A percentile compares a stretch with the other conserved stretches of the same genome.
Evolutionary conservation across 768 basidiomycete species (phyloP).

Genomic region (Calocybe cyanea): DNA sequence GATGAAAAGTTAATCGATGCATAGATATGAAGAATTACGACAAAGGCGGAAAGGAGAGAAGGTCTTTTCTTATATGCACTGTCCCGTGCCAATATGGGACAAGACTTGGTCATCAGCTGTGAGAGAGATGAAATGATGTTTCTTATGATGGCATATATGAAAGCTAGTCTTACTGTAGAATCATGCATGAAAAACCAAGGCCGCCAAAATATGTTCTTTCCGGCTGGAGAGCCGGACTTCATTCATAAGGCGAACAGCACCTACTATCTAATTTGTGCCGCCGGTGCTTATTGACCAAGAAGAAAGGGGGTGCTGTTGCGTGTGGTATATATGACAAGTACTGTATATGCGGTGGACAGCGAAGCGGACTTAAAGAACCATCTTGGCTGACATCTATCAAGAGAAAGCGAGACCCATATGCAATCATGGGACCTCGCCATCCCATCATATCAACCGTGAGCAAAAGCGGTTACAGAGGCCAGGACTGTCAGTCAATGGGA

Average conservation of each 20-base stretch:
- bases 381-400: constrained; percentile 2
- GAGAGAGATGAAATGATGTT: neutral
- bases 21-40: constrained; percentile 34
- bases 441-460: constrained; percentile 6
- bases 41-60: constrained; percentile 1
- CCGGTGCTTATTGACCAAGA: no score
- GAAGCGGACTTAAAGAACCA: constrained; percentile 12
- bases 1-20: constrained; percentile 65
- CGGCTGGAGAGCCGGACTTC: no score
- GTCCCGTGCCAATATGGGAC: constrained; percentile 2
- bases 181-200: no score
- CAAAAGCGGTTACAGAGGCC: constrained; percentile 12
- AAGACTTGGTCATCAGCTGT: neutral
- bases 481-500: neutral
- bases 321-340: no score
- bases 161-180: no score
- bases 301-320: no score
- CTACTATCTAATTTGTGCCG: no score
- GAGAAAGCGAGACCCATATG: constrained; percentile 2
- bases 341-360: neutral
- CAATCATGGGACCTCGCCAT: neutral
- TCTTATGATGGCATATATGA: neutral
- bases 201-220: no score
- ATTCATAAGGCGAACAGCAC: no score
- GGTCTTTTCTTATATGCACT: constrained; percentile 11